Percentiles rank a stretch among this genome's conserved stretches.
phyloP scores from a whole-genome alignment of 2,329 filamentous ascomycete genomes.

The Epichloe sibirici region DNA sequence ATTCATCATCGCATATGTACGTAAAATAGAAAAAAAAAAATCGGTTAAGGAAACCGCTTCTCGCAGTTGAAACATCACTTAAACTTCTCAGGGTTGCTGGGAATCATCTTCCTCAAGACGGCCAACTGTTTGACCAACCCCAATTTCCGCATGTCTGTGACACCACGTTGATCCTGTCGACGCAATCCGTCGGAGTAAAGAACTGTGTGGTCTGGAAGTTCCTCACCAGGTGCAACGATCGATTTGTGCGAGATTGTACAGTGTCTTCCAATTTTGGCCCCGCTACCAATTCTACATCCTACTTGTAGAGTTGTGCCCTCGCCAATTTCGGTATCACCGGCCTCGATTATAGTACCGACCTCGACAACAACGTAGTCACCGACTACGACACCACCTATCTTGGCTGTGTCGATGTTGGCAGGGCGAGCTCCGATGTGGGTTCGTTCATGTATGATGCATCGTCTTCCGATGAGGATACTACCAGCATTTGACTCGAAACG shows the following conservation, averaged over 20 bases:
- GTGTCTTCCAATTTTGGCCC: constrained; percentile 52
- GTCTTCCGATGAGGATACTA: constrained; percentile 67
- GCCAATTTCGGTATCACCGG: constrained; percentile 48
- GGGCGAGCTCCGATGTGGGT: constrained; percentile 38
- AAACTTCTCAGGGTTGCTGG: constrained; percentile 45
- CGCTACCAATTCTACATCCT: constrained; percentile 45
- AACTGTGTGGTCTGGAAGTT: constrained; percentile 55
- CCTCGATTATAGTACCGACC: constrained; percentile 46
- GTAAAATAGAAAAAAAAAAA: neutral
- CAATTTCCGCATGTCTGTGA: constrained; percentile 50
- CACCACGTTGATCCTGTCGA: constrained; percentile 46
- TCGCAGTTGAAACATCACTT: constrained; percentile 15
- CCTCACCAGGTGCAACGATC: constrained; percentile 42
- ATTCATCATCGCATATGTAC: too few relatives aligned
- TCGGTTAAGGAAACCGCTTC: neutral
- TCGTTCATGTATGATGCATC: constrained; percentile 70
- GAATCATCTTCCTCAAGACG: constrained; percentile 53
- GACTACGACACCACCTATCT: constrained; percentile 38
- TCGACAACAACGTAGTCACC: constrained; percentile 52
- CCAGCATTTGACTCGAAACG: constrained; percentile 68
- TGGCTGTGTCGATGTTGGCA: constrained; percentile 12
- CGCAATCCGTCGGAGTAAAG: constrained; percentile 53
- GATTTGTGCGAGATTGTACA: constrained; percentile 59
- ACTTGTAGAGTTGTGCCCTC: constrained; percentile 50
- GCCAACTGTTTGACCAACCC: constrained; percentile 57